phyloP scores from a whole-genome alignment of 2,329 filamentous ascomycete species.

The Stemphylium beticola region DNA sequence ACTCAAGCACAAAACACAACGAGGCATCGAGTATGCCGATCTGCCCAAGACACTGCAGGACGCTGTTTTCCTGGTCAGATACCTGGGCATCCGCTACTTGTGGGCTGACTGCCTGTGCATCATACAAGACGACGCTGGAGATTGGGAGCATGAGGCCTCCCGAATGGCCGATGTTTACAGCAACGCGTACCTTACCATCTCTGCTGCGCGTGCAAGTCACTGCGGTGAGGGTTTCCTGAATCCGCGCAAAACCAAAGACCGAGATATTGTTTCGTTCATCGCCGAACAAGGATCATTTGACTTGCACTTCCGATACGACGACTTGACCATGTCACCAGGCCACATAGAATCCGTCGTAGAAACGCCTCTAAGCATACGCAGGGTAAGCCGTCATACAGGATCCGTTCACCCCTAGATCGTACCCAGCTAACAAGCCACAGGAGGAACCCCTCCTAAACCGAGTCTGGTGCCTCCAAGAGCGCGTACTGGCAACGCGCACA shows the following conservation, averaged over 20 bases:
- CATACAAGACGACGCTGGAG: too few species aligned
- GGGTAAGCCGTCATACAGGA: neutral
- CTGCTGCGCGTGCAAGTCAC: conserved; percentile 2
- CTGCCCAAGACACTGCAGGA: too few species aligned
- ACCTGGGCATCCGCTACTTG: too few species aligned
- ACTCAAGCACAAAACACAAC: too few species aligned
- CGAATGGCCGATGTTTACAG: too few species aligned
- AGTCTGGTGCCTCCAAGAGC: conserved; percentile 12
- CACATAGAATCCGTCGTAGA: neutral
- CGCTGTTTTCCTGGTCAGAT: too few species aligned
- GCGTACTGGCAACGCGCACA: conserved; percentile 2
- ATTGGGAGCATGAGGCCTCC: too few species aligned
- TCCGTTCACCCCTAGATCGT: neutral
- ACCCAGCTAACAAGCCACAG: neutral
- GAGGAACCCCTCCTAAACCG: conserved; percentile 3
- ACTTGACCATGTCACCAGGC: conserved; percentile 1
- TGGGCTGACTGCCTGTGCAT: too few species aligned
- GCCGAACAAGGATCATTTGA: conserved; percentile 3
- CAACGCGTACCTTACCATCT: neutral
- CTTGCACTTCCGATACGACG: neutral
- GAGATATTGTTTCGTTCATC: neutral
- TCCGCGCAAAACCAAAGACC: neutral
- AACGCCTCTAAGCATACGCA: neutral
- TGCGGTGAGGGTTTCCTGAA: conserved; percentile 9
- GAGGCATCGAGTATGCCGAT: too few species aligned